These are phyloP conservation scores for Acer negundo DNA, from an alignment of 345 rosid genomes.

Conservation along the genomic window DNA sequence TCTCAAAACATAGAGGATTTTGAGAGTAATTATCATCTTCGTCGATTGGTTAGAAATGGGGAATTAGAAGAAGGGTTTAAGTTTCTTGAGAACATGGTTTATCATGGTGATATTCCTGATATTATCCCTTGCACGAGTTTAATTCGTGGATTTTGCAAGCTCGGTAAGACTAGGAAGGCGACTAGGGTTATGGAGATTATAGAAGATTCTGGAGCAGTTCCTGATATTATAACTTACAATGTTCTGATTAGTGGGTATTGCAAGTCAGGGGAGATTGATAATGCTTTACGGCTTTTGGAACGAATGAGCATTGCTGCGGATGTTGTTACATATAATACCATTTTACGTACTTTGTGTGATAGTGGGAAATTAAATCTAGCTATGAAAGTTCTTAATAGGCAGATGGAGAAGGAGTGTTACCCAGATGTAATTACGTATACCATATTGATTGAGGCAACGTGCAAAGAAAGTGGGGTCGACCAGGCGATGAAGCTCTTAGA, in stretches of 20 bases:
- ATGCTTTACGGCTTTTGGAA: slow-evolving; percentile 62
- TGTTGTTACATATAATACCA: slow-evolving; percentile 85
- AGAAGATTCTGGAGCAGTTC: slow-evolving; percentile 75
- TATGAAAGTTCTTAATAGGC: slow-evolving; percentile 72
- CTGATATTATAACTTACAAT: slow-evolving; percentile 79
- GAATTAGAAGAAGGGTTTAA: slow-evolving; percentile 64
- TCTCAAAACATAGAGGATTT: slow-evolving; percentile 50
- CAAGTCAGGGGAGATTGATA: slow-evolving; percentile 73
- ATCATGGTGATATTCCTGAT: slow-evolving; percentile 72
- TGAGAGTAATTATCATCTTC: slow-evolving; percentile 63
- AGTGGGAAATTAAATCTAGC: slow-evolving; percentile 75
- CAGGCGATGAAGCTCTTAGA: slow-evolving; percentile 92
- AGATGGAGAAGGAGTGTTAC: slow-evolving; percentile 61
- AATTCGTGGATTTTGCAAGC: slow-evolving; percentile 76
- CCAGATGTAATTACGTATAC: slow-evolving; percentile 83
- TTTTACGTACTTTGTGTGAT: slow-evolving; percentile 71
- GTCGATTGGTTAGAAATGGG: slow-evolving; percentile 60
- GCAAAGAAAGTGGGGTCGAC: slow-evolving; percentile 72
- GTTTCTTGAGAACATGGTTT: slow-evolving; percentile 78
- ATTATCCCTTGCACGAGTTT: slow-evolving; percentile 72
- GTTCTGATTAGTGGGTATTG: slow-evolving; percentile 84
- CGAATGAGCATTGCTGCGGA: slow-evolving; percentile 79
- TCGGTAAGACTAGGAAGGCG: slow-evolving; percentile 68
- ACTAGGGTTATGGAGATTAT: slow-evolving; percentile 73
- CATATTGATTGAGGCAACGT: slow-evolving; percentile 83